Conservation (phyloP, 805 yeast genomes). For the Schwanniomyces polymorphus region DNA sequence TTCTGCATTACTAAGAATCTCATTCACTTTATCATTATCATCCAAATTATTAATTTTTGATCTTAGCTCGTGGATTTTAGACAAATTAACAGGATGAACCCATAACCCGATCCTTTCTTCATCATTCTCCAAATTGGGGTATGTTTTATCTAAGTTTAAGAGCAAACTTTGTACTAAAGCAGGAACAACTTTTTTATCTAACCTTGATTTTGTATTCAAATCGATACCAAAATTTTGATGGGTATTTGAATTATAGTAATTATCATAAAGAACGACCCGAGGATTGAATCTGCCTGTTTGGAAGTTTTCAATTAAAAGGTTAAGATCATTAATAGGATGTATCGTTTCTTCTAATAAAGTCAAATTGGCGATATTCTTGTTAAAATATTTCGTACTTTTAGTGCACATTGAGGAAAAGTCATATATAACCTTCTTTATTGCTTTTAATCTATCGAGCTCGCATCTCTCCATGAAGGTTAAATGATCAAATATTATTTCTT, state of each 20-base stretch:
- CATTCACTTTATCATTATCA: slow-evolving; percentile 28
- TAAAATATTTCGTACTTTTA: slow-evolving; percentile 57
- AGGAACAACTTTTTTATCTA: slow-evolving; percentile 75
- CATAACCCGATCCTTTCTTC: slow-evolving; percentile 66
- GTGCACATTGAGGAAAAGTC: slow-evolving; percentile 71
- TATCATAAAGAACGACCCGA: slow-evolving; percentile 70
- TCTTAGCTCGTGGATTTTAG: slow-evolving; percentile 62
- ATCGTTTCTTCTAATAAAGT: slow-evolving; percentile 68
- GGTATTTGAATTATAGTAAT: slow-evolving; percentile 70
- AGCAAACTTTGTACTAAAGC: slow-evolving; percentile 60
- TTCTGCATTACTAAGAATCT: slow-evolving; percentile 35
- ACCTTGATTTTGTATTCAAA: slow-evolving; percentile 65
- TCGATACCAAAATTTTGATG: slow-evolving; percentile 80
- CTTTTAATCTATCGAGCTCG: slow-evolving; percentile 74
- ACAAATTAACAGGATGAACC: slow-evolving; percentile 64
- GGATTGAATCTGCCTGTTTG: slow-evolving; percentile 78
- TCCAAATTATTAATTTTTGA: slow-evolving; percentile 44
- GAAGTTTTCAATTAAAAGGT: slow-evolving; percentile 64
- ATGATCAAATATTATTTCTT: slow-evolving; percentile 71
- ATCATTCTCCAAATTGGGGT: slow-evolving; percentile 71
- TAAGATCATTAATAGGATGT: slow-evolving; percentile 66
- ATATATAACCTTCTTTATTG: slow-evolving; percentile 70
- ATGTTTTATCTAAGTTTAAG: slow-evolving; percentile 64
- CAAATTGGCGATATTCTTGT: slow-evolving; percentile 59
- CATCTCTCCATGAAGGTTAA: slow-evolving; percentile 77